A percentile compares a stretch with the other conserved stretches of the same genome.
Conservation (phyloP, 257 asterid species). For the Ajuga chamaepitys region DNA sequence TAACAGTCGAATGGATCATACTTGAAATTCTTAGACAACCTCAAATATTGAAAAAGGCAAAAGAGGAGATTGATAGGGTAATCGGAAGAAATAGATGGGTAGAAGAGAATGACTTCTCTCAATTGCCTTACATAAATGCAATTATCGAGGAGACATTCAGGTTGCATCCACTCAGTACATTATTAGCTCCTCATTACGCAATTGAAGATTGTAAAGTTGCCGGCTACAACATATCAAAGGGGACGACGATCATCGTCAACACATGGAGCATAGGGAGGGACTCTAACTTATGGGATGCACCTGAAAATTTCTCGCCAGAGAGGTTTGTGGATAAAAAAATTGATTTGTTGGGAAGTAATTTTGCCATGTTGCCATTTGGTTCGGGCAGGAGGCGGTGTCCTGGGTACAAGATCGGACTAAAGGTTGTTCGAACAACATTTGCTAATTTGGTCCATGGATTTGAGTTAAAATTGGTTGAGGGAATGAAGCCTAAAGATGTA, state of each 20-base stretch:
- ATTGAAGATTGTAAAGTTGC: slow-evolving; percentile 19
- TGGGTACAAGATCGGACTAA: slow-evolving; percentile 14
- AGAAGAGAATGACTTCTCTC: slow-evolving; percentile 18
- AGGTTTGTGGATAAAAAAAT: slow-evolving; percentile 19
- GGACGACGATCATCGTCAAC: slow-evolving; percentile 17
- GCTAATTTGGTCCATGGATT: slow-evolving; percentile 38
- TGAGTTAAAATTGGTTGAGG: slow-evolving; percentile 14
- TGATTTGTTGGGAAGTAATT: slow-evolving; percentile 12
- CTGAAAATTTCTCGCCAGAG: slow-evolving; percentile 15
- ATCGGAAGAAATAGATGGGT: slow-evolving; percentile 29
- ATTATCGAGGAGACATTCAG: slow-evolving; percentile 22
- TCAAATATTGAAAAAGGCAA: slow-evolving; percentile 17
- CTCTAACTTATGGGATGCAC: slow-evolving; percentile 15
- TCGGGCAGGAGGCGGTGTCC: slow-evolving; percentile 26
- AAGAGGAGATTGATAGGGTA: slow-evolving; percentile 18
- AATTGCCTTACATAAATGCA: slow-evolving; percentile 26
- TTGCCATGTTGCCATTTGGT: slow-evolving; percentile 23
- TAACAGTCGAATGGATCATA: slow-evolving; percentile 18
- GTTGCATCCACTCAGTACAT: slow-evolving; percentile 18
- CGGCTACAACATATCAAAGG: slow-evolving; percentile 18
- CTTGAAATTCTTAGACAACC: slow-evolving; percentile 14
- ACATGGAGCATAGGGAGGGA: slow-evolving; percentile 24
- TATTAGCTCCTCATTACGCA: slow-evolving; percentile 19
- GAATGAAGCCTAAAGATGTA: slow-evolving; percentile 21
- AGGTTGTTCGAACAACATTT: slow-evolving; percentile 18